Evolutionary conservation across 257 asterid genomes (phyloP), one percentile per base, ranked within the genome.

Genomic region (Nicotiana attenuata): DNA sequence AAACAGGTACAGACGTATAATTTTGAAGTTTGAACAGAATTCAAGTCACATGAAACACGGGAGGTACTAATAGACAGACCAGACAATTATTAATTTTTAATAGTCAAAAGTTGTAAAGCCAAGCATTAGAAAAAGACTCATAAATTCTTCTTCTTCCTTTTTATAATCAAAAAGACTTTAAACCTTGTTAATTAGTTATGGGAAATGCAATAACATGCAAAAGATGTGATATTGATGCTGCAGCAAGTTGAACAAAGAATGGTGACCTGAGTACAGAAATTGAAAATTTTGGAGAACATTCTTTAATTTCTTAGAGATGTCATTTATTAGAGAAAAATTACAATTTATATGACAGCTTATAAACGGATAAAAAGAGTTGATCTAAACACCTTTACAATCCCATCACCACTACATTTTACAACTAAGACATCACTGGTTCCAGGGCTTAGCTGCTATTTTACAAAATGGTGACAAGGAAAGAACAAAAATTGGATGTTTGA

Each of bases 401-500:
- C 81, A 75, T 66, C 68, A 82, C 38, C 79, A 64, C 28, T 33
- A 67, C 78, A 83, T 81, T 55, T 20, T 82, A 83, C 88, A 86
- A 84, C 89, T 57, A 86, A 88, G 90, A 84, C 84, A 80, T 65
- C 80, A 31, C 80, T 67, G 83, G 73, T 82, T 85, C 85, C 89
- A 89, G 83, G 84, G 76, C 87, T 85, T 91, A 82, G 88, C 81
- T 85, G 90, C 59, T 61, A 82, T 77, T 57, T 60, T 78, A 59
- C 52, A 76, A 61, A 66, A 81, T 80, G 88, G 88, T 78, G 86
- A 77, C 29, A 57, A 57, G 86, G 82, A 47, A 65, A 82, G 85
- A 87, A 80, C 81, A 89, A 88, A 91, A 92, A 90, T 87, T 84
- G 86, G 83, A 85, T 76, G 59, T 78, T 80, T 67, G 28, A 61